A percentile compares a stretch with the other conserved stretches of the same genome.
Conservation (phyloP, 163 green algal genomes). For the Chloromonas sp. region DNA sequence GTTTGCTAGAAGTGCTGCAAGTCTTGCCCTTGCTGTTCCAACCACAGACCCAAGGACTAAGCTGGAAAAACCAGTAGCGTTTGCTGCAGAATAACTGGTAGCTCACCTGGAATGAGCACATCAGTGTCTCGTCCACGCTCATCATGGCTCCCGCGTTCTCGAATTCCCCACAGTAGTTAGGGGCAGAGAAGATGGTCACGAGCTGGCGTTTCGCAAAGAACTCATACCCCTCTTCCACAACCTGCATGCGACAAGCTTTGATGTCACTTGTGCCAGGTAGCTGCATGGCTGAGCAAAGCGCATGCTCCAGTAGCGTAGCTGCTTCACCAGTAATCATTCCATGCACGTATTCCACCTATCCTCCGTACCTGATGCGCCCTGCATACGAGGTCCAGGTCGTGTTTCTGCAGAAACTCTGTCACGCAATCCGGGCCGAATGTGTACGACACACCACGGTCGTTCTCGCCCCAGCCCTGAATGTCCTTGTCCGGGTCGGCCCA, state of each 20-base stretch:
- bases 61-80: too few relatives aligned
- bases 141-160: slow-evolving; percentile 99
- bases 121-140: slow-evolving; percentile 98
- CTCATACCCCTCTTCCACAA: slow-evolving; percentile 98
- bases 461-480: slow-evolving; percentile 95
- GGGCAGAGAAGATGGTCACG: slow-evolving; percentile 97
- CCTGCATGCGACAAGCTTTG: slow-evolving; percentile 42
- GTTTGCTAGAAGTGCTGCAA: too few relatives aligned
- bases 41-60: too few relatives aligned
- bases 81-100: too few relatives aligned
- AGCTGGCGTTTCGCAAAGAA: slow-evolving; percentile 99
- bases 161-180: slow-evolving; percentile 99
- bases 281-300: not conserved
- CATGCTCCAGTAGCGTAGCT: not conserved
- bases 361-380: slow-evolving; percentile 87
- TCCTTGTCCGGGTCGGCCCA: slow-evolving; percentile 99
- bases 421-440: slow-evolving; percentile 96
- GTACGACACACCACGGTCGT: slow-evolving; percentile 97
- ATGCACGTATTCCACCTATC: not conserved
- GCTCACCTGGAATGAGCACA: slow-evolving; percentile 96
- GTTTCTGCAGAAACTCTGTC: slow-evolving; percentile 91
- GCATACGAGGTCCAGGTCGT: slow-evolving; percentile 98
- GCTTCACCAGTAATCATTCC: not conserved
- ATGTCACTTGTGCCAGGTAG: not conserved
- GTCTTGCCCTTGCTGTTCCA: too few relatives aligned